Conservation (phyloP, 495 filamentous ascomycete species). For the Trichodelitschia bisporula region DNA sequence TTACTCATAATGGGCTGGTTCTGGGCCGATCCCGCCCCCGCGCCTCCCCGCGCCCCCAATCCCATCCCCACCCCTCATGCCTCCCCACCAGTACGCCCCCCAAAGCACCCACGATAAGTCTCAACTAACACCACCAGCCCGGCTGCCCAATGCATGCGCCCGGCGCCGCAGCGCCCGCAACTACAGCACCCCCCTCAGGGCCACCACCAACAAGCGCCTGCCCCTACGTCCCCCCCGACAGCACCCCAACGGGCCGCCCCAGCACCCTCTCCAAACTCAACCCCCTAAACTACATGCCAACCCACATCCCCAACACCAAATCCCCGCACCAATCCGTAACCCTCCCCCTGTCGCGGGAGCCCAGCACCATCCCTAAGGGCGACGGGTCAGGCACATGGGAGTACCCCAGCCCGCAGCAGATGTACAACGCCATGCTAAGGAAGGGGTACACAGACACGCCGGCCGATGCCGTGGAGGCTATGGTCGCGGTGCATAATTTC, state of each 20-base stretch:
- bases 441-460: slow-evolving; percentile 93
- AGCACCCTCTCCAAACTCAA: slow-evolving; percentile 50
- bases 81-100: not conserved
- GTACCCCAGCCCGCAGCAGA: slow-evolving; percentile 93
- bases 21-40: slow-evolving; percentile 51
- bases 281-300: slow-evolving; percentile 92
- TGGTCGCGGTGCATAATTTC: slow-evolving; percentile 96
- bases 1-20: slow-evolving; percentile 99
- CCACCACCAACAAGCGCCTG: slow-evolving; percentile 18
- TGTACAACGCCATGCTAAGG: slow-evolving; percentile 93
- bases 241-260: slow-evolving; percentile 23
- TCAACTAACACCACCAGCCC: slow-evolving; percentile 28
- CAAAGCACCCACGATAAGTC: slow-evolving; percentile 8
- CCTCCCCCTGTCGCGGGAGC: slow-evolving; percentile 54
- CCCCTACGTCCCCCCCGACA: slow-evolving; percentile 17
- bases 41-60: slow-evolving; percentile 32
- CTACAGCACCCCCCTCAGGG: slow-evolving; percentile 16
- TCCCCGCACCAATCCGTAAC: slow-evolving; percentile 43
- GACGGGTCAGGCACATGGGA: slow-evolving; percentile 63
- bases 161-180: slow-evolving; percentile 21
- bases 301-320: slow-evolving; percentile 49
- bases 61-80: slow-evolving; percentile 26
- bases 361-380: slow-evolving; percentile 68
- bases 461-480: slow-evolving; percentile 75
- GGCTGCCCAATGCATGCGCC: slow-evolving; percentile 78